These are phyloP conservation scores for Aspergillus jensenii DNA, from an alignment of 2,329 filamentous ascomycete species.

Conservation along the genomic window DNA sequence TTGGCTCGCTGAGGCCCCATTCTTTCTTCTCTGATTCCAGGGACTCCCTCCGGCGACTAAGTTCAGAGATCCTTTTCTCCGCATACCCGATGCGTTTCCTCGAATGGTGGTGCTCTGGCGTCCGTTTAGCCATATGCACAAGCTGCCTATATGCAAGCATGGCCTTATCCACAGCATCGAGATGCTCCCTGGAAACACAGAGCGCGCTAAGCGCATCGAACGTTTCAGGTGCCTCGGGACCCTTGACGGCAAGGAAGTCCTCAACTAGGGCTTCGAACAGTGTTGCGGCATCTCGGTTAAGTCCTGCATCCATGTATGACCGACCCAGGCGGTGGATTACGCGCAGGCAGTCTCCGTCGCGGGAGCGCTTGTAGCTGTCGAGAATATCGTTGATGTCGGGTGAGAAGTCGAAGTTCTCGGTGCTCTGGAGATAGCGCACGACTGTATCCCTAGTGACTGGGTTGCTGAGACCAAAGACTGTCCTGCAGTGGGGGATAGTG, in stretches of 20 bases:
- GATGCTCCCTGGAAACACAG: slow-evolving; percentile 29
- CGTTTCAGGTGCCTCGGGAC: slow-evolving; percentile 26
- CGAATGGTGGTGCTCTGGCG: slow-evolving; percentile 25
- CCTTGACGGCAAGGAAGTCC: slow-evolving; percentile 25
- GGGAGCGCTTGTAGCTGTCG: slow-evolving; percentile 27
- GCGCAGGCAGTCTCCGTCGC: slow-evolving; percentile 23
- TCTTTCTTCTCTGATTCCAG: slow-evolving; percentile 26
- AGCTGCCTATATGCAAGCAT: slow-evolving; percentile 30
- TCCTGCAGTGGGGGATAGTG: slow-evolving; percentile 27
- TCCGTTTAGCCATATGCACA: slow-evolving; percentile 25
- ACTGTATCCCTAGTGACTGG: slow-evolving; percentile 26
- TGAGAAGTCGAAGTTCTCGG: slow-evolving; percentile 31
- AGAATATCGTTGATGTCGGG: slow-evolving; percentile 26
- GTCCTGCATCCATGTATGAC: slow-evolving; percentile 29
- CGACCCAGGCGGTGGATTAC: slow-evolving; percentile 29
- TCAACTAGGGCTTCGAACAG: slow-evolving; percentile 29
- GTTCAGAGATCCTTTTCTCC: slow-evolving; percentile 26
- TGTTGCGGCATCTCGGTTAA: slow-evolving; percentile 28
- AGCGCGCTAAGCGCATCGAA: slow-evolving; percentile 32
- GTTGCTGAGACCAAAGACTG: slow-evolving; percentile 25
- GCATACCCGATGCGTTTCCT: slow-evolving; percentile 27
- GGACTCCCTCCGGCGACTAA: slow-evolving; percentile 26
- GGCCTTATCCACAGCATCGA: slow-evolving; percentile 29
- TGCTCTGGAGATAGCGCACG: slow-evolving; percentile 26
- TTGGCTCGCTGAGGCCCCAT: slow-evolving; percentile 26